Evolutionary conservation across 768 basidiomycete genomes (phyloP).

Genomic region (Lyophyllum atratum): DNA sequence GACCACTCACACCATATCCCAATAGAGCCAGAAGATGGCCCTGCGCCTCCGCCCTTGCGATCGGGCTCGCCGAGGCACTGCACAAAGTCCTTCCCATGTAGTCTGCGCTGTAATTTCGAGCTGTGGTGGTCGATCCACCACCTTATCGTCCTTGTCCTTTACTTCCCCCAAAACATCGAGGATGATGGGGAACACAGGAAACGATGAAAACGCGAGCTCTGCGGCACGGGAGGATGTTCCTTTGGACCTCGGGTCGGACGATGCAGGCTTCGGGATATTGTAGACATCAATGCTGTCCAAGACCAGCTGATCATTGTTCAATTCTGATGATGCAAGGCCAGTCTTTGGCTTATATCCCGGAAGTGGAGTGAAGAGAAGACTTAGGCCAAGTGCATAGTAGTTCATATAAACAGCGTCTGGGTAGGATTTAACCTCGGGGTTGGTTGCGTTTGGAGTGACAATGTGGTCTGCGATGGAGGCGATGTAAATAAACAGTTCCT

Average conservation of each 20-base stretch:
- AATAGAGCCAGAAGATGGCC: constrained; percentile 82
- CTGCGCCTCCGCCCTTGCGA: constrained; percentile 88
- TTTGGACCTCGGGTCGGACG: constrained; percentile 28
- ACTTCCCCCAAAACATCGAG: constrained; percentile 38
- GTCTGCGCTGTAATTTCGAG: constrained; percentile 50
- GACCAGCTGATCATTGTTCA: constrained; percentile 49
- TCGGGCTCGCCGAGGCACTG: constrained; percentile 78
- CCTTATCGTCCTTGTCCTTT: constrained; percentile 39
- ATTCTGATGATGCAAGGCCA: constrained; percentile 44
- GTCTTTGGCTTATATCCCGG: constrained; percentile 61
- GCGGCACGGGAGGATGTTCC: constrained; percentile 40
- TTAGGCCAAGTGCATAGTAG: constrained; percentile 78
- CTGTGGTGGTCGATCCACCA: constrained; percentile 33
- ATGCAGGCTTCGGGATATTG: constrained; percentile 48
- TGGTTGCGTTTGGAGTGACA: constrained; percentile 16
- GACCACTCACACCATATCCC: constrained; percentile 96
- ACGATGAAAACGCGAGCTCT: constrained; percentile 58
- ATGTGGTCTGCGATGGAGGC: constrained; percentile 30
- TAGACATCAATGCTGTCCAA: constrained; percentile 84
- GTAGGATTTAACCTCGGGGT: constrained; percentile 78
- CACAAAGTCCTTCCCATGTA: constrained; percentile 81
- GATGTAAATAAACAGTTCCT: constrained; percentile 45
- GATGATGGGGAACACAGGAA: constrained; percentile 54
- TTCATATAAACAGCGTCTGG: constrained; percentile 87
- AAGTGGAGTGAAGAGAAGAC: constrained; percentile 72